A percentile compares a stretch with the other conserved stretches of the same genome.
Conservation (phyloP, 2,329 filamentous ascomycete genomes). For the Penicillium sp. region DNA sequence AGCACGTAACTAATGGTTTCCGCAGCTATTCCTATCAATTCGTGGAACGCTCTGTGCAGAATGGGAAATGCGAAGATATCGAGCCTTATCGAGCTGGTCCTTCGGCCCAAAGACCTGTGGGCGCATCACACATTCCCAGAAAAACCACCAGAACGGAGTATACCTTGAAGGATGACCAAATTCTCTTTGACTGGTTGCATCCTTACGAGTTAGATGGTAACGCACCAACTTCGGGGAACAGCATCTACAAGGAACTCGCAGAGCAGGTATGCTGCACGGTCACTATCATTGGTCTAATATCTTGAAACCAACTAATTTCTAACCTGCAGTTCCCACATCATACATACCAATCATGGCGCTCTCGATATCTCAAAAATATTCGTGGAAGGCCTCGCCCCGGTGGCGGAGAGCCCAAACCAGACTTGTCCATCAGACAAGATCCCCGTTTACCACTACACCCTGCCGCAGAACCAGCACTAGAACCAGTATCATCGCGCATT, state of each 20-base stretch:
- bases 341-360: conserved; percentile 51
- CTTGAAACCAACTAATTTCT: neutral
- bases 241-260: conserved; percentile 48
- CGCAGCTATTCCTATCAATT: conserved; percentile 57
- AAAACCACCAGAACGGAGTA: conserved; percentile 35
- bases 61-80: conserved; percentile 50
- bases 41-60: conserved; percentile 55
- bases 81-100: conserved; percentile 51
- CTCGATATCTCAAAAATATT: conserved; percentile 47
- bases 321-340: conserved; percentile 43
- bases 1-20: conserved; percentile 1
- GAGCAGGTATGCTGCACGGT: conserved; percentile 30
- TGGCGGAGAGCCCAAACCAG: conserved; percentile 7
- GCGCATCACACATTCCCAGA: conserved; percentile 40
- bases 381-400: conserved; percentile 38
- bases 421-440: neutral
- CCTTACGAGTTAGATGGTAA: conserved; percentile 32
- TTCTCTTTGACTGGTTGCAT: conserved; percentile 47
- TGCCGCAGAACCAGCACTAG: neutral
- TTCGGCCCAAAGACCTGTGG: conserved; percentile 45
- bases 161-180: conserved; percentile 46
- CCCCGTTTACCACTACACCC: neutral
- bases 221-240: conserved; percentile 40
- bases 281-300: neutral
- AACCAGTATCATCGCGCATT: neutral